Base-by-base conservation (phyloP, 768 basidiomycete genomes). In the Tubosaeta sp. region DNA sequence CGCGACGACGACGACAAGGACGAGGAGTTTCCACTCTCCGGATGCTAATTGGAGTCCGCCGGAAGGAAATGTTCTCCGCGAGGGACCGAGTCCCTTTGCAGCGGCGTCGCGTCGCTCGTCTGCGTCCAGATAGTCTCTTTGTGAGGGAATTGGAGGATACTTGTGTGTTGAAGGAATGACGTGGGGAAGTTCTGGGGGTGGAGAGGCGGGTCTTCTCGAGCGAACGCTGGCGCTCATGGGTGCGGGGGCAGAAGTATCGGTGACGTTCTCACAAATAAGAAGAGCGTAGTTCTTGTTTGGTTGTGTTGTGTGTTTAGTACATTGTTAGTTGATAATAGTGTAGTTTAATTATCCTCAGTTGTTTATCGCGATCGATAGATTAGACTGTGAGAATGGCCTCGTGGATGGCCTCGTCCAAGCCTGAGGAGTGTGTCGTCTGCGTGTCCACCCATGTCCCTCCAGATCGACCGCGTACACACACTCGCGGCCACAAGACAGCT, bases 11-110 rank as follows among this genome's bases (percentile, higher is more conserved):
- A 85, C 72, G 48, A 97, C 65, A 25, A 82, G 62, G 16, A 81
- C 65, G 8, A 97, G 72, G 44, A 94, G 70, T 64, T 86, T 88
- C 80, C 82, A 87, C 63, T 95, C 94, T 38, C 82, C 89, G 4
- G 73, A 68, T 19, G 84, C 80, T 34, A 91, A 64, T 59, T 77
- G 80, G 50, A 86, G 69, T 27, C 86, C 88, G 48, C 88, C 88
- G 1, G 77, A 63, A 9, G 82, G 72, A 32, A 63, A 54, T 46
- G 75, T 75, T 54, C 70, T 73, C 50, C 78, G 74, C 34, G 75
- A 74, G 27, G 84, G 82, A 10, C 71, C 72, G 51, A 80, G 78
- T 3, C 85, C 84, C 57, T 80, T 80, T n/a, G 84, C 78, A 1
- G 85, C 87, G 16, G 83, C 84, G 32, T 80, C 82, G 57, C 85